Evolutionary conservation across 1,284 basidiomycete species (phyloP).

Genomic region (Cystobasidium pallidum): DNA sequence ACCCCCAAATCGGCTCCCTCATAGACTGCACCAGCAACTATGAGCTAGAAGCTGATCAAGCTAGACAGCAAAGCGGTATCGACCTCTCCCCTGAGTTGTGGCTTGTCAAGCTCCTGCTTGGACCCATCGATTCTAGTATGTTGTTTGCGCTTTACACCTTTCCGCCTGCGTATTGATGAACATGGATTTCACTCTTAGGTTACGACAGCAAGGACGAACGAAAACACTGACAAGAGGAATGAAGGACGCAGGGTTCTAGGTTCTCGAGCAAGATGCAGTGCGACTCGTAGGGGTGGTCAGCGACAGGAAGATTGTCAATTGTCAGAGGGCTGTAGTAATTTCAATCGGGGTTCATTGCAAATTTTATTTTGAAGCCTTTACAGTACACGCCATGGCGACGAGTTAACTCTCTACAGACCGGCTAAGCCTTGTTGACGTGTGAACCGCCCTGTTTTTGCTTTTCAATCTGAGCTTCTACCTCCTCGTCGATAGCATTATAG

Average conservation of each 20-base stretch:
- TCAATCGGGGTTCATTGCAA: background rate
- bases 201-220: conserved; percentile 35
- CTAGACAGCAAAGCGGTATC: conserved; percentile 18
- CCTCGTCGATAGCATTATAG: conserved; percentile 35
- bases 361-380: too few species aligned
- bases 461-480: conserved; percentile 24
- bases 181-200: background rate
- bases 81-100: conserved; percentile 41
- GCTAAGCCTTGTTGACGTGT: conserved; percentile 5
- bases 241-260: background rate
- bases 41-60: conserved; percentile 42
- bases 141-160: background rate
- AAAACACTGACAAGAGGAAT: conserved; percentile 1
- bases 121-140: conserved; percentile 21
- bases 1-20: conserved; percentile 55
- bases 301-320: background rate
- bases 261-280: too few species aligned
- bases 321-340: background rate
- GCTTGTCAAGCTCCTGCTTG: conserved; percentile 40
- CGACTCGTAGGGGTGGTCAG: too few species aligned
- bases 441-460: conserved; percentile 15
- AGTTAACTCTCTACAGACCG: too few species aligned
- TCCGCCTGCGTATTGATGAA: background rate
- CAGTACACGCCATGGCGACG: too few species aligned
- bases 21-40: conserved; percentile 39